phyloP scores from a whole-genome alignment of 768 basidiomycete genomes.

The Russula brevipes region DNA sequence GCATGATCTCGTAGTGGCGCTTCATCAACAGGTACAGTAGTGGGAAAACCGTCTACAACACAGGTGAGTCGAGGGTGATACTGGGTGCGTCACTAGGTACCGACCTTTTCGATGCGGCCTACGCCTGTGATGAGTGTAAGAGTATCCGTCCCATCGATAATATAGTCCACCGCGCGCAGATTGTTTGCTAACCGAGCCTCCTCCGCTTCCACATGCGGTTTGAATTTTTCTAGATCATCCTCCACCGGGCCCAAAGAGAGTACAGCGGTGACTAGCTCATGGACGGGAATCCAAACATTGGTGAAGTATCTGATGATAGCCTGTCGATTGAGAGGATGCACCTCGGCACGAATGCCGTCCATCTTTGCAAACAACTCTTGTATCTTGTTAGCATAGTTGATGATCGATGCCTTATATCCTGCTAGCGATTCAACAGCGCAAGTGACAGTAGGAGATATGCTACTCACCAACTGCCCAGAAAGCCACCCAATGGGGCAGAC shows the following conservation, averaged over 20 bases:
- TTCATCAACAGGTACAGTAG: slow-evolving; percentile 22
- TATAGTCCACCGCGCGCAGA: slow-evolving; percentile 28
- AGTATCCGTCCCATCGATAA: slow-evolving; percentile 31
- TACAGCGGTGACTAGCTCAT: slow-evolving; percentile 8
- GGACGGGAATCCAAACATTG: background rate
- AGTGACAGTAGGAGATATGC: background rate
- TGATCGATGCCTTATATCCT: slow-evolving; percentile 19
- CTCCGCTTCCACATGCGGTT: slow-evolving; percentile 26
- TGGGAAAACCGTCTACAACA: slow-evolving; percentile 17
- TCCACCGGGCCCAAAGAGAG: background rate
- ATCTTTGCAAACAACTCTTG: slow-evolving; percentile 16
- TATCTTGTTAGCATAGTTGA: slow-evolving; percentile 18
- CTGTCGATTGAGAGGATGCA: slow-evolving; percentile 13
- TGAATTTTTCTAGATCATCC: slow-evolving; percentile 20
- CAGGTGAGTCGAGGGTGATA: background rate
- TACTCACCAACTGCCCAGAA: slow-evolving; percentile 31
- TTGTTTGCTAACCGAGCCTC: slow-evolving; percentile 28
- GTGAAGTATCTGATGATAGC: background rate
- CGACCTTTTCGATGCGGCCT: slow-evolving; percentile 31
- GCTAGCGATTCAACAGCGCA: background rate
- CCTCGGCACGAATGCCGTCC: slow-evolving; percentile 9
- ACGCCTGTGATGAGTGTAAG: slow-evolving; percentile 29
- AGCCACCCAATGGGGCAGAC: slow-evolving; percentile 33
- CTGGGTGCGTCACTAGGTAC: background rate
- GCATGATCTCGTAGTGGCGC: slow-evolving; percentile 25